These are phyloP conservation scores for Platanthera guangdongensis DNA, from an alignment of 106 monocot species.

Conservation along the genomic window DNA sequence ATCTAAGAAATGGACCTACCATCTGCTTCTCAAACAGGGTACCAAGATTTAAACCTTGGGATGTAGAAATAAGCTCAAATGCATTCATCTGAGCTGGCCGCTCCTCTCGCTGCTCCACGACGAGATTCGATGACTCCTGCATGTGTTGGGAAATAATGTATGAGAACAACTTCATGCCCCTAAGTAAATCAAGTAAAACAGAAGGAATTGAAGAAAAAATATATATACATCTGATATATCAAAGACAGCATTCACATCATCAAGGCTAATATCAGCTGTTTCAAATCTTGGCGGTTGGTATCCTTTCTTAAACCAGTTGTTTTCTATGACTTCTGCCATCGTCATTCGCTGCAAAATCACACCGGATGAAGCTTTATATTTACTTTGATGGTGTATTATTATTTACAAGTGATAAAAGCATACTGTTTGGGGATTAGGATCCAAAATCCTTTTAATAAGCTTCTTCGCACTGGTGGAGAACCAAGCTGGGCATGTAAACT, in stretches of 20 bases:
- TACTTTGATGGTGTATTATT: background rate
- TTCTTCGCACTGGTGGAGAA: slow-evolving; percentile 92
- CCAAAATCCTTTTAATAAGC: slow-evolving; percentile 83
- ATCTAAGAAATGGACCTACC: slow-evolving; percentile 26
- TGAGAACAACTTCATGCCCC: background rate
- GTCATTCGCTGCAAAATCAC: slow-evolving; percentile 66
- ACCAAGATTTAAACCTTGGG: slow-evolving; percentile 86
- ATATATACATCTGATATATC: slow-evolving; percentile 46
- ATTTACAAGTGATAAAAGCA: background rate
- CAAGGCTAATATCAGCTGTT: slow-evolving; percentile 48
- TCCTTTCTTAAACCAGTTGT: slow-evolving; percentile 98
- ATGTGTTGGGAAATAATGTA: slow-evolving; percentile 1
- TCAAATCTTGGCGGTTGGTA: slow-evolving; percentile 72
- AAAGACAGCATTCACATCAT: slow-evolving; percentile 69
- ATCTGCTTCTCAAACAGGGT: slow-evolving; percentile 77
- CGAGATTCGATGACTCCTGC: slow-evolving; percentile 63
- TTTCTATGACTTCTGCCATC: slow-evolving; percentile 56
- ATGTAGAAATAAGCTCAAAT: slow-evolving; percentile 92
- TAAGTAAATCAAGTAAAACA: background rate
- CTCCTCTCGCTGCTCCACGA: slow-evolving; percentile 77
- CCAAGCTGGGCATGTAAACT: slow-evolving; percentile 86
- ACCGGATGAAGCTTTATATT: background rate
- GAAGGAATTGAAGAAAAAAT: background rate
- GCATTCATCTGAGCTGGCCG: slow-evolving; percentile 77
- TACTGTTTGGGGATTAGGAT: slow-evolving; percentile 80